Evolutionary conservation across 768 basidiomycete species (phyloP).

Genomic region (Lactifluus echinatus): DNA sequence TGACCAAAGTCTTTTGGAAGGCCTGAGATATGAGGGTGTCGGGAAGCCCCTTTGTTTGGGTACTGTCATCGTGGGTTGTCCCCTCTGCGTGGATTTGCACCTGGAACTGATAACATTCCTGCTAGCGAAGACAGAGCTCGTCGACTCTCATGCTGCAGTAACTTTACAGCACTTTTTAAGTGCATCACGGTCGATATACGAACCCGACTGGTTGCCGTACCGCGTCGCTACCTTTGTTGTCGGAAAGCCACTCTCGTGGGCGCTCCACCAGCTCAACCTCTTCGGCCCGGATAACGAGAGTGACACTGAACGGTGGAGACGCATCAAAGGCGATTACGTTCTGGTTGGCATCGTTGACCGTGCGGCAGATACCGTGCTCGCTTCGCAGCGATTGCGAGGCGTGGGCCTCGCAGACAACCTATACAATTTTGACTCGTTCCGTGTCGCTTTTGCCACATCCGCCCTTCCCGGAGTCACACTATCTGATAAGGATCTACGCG

Average conservation of each 20-base stretch:
- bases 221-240: slow-evolving; percentile 64
- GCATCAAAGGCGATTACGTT: slow-evolving; percentile 64
- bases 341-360: slow-evolving; percentile 53
- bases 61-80: slow-evolving; percentile 59
- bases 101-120: slow-evolving; percentile 24
- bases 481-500: slow-evolving; percentile 53
- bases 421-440: slow-evolving; percentile 55
- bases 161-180: slow-evolving; percentile 47
- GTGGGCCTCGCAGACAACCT: slow-evolving; percentile 50
- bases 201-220: slow-evolving; percentile 56
- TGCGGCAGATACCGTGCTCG: slow-evolving; percentile 50
- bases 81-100: background rate
- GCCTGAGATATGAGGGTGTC: slow-evolving; percentile 53
- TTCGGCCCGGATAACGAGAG: slow-evolving; percentile 52
- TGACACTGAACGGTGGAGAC: slow-evolving; percentile 42
- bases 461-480: slow-evolving; percentile 38
- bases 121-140: slow-evolving; percentile 66
- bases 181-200: slow-evolving; percentile 53
- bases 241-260: slow-evolving; percentile 82
- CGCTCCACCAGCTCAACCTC: slow-evolving; percentile 67
- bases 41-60: slow-evolving; percentile 70
- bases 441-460: slow-evolving; percentile 41
- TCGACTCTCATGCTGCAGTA: slow-evolving; percentile 36
- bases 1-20: slow-evolving; percentile 43
- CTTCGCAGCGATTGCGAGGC: slow-evolving; percentile 34